Percentiles rank a stretch among this genome's conserved stretches.
Conservation (phyloP, 1,139 yeast species). For the Lodderomyces parapsilosis region DNA sequence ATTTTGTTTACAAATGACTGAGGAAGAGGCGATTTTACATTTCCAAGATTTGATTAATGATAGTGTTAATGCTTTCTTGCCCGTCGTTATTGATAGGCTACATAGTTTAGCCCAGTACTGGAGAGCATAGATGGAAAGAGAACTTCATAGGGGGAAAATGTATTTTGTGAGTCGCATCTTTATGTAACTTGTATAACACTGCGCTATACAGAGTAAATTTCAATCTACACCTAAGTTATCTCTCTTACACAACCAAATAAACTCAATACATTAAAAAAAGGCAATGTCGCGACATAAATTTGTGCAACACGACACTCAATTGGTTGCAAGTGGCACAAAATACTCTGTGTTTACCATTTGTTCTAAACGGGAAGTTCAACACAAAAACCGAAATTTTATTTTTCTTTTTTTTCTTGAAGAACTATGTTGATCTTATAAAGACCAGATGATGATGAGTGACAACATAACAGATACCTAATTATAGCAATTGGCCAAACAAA, state of each 20-base stretch:
- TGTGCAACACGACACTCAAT: background rate
- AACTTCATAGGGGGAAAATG: too few species aligned
- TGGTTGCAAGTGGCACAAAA: background rate
- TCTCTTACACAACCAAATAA: background rate
- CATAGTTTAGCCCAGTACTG: slow-evolving; percentile 97
- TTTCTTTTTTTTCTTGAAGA: background rate
- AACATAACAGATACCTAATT: background rate
- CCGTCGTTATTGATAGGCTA: slow-evolving; percentile 90
- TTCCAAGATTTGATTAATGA: slow-evolving; percentile 92
- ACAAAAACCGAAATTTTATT: background rate
- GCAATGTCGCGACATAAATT: background rate
- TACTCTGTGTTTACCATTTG: background rate
- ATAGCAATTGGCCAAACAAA: background rate
- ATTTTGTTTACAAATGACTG: slow-evolving; percentile 89
- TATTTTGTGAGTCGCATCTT: too few species aligned
- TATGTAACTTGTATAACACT: too few species aligned
- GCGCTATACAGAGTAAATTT: too few species aligned
- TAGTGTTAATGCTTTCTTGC: slow-evolving; percentile 89
- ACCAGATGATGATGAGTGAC: background rate
- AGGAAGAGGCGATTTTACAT: slow-evolving; percentile 91
- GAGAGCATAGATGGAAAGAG: slow-evolving; percentile 72
- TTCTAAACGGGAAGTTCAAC: background rate
- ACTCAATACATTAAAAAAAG: background rate
- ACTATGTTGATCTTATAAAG: background rate
- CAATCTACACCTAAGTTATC: too few species aligned